Evolutionary conservation across 306 rosid species (phyloP).

Genomic region (Malus fusca): DNA sequence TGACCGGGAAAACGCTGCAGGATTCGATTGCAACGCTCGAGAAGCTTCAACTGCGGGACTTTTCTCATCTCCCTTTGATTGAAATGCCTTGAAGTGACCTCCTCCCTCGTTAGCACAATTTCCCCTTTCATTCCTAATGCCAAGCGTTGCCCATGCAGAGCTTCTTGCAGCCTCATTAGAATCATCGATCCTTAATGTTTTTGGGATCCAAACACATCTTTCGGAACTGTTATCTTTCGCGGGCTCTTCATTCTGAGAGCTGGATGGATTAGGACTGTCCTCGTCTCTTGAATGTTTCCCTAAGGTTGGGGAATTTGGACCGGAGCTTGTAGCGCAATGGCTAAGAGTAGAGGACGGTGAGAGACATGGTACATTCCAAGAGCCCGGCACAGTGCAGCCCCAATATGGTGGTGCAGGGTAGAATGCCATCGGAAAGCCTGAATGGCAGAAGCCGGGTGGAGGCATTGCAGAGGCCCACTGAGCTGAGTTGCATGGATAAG

Average conservation of each 20-base stretch:
- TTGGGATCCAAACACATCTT: constrained; percentile 48
- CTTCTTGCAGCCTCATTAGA: constrained; percentile 60
- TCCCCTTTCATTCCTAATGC: constrained; percentile 51
- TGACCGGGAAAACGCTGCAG: constrained; percentile 77
- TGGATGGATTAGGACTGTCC: constrained; percentile 18
- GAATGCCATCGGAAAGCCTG: constrained; percentile 49
- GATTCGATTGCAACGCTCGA: constrained; percentile 61
- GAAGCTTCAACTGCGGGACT: constrained; percentile 35
- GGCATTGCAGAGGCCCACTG: constrained; percentile 46
- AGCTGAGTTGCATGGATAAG: constrained; percentile 46
- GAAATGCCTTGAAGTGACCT: constrained; percentile 43
- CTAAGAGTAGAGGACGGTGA: constrained; percentile 30
- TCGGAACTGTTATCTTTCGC: constrained; percentile 29
- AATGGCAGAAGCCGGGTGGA: constrained; percentile 44
- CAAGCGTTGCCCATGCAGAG: constrained; percentile 55
- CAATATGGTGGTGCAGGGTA: constrained; percentile 48
- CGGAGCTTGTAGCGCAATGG: constrained; percentile 26
- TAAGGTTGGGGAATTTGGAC: constrained; percentile 28
- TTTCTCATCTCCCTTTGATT: constrained; percentile 39
- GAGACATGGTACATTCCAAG: constrained; percentile 46
- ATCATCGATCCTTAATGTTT: constrained; percentile 61
- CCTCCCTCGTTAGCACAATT: constrained; percentile 43
- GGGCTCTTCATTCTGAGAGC: constrained; percentile 28
- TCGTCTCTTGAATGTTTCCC: constrained; percentile 78
- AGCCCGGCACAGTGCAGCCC: constrained; percentile 46